A percentile compares a stretch with the other conserved stretches of the same genome.
phyloP scores from a whole-genome alignment of 2,329 filamentous ascomycete species.

The Ceratocystis destructans region DNA sequence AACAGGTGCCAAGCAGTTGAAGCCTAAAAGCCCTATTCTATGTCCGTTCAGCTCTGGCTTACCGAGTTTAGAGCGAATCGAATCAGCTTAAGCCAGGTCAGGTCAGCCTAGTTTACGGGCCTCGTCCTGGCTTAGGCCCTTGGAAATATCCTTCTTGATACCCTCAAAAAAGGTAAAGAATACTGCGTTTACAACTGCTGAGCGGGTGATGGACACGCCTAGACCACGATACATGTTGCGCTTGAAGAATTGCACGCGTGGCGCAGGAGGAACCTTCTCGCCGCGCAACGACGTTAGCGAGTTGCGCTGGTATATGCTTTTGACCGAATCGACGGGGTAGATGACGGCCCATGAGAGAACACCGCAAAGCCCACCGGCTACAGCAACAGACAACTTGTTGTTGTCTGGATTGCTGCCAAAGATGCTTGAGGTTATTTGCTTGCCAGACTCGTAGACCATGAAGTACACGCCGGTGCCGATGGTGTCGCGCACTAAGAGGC shows the following conservation, averaged over 20 bases:
- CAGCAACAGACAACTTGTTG: slow-evolving; percentile 62
- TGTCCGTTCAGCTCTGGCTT: slow-evolving; percentile 23
- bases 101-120: slow-evolving; percentile 24
- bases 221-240: slow-evolving; percentile 69
- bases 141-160: slow-evolving; percentile 53
- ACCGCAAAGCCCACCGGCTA: slow-evolving; percentile 68
- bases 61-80: no score
- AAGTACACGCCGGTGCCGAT: slow-evolving; percentile 78
- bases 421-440: slow-evolving; percentile 47
- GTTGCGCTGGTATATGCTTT: slow-evolving; percentile 75
- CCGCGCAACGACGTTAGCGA: slow-evolving; percentile 56
- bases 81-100: not conserved
- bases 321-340: slow-evolving; percentile 65
- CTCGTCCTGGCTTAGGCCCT: not conserved
- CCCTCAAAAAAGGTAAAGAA: slow-evolving; percentile 85
- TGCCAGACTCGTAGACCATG: slow-evolving; percentile 76
- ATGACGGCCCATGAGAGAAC: slow-evolving; percentile 71
- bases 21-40: not conserved
- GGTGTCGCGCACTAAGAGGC: slow-evolving; percentile 57
- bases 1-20: no score
- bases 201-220: slow-evolving; percentile 69
- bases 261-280: slow-evolving; percentile 48
- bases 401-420: slow-evolving; percentile 14
- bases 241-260: slow-evolving; percentile 66
- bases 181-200: slow-evolving; percentile 71